Base-by-base conservation (phyloP, 2,329 filamentous ascomycete genomes). In the Mycogone perniciosa region DNA sequence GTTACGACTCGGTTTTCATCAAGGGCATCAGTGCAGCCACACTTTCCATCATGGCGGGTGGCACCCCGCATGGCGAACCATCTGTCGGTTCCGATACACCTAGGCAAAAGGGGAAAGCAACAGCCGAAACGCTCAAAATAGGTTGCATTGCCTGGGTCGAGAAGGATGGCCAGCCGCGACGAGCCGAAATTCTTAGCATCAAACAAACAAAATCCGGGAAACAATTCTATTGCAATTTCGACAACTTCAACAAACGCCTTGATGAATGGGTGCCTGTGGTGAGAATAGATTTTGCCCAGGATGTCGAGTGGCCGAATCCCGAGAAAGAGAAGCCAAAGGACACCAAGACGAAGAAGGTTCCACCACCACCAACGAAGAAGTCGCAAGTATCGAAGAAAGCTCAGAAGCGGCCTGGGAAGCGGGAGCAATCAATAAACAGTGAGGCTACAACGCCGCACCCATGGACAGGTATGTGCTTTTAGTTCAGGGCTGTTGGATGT, bases 171-270 rank as follows among this genome's bases (percentile, higher is more conserved):
- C 84, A 91, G 63, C 80, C 87, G 55, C 85, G 93, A 60, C 90
- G 93, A 72, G 93, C 93, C 60, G 93, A 99, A 68, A 96, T 99
- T 56, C 75, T 99, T n/a, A 93, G 89, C 53, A 95, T 97, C 60
- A 86, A 88, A 64, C 88, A 91, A 53, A 87, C 88, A 26, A 95
- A 95, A 69, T 92, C 89, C 62, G 85, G 87, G 11, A 86, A 89
- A 37, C 87, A 88, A 50, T 96, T 92, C 65, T 96, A 96, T 69
- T 95, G 95, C 62, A 95, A 97, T 68, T 97, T 96, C 67, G 89
- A 96, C 64, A 95, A 95, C 63, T 97, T 96, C 80, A 97, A 97
- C 72, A 97, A 97, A 70, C 77, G 76, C 57, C 70, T 81, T 9
- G 75, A 80, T 73, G 93, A 99, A 75, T 99, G 93, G 93, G 85